Evolutionary conservation across 441 rosid species (phyloP).

Genomic region (Kokia cookei): DNA sequence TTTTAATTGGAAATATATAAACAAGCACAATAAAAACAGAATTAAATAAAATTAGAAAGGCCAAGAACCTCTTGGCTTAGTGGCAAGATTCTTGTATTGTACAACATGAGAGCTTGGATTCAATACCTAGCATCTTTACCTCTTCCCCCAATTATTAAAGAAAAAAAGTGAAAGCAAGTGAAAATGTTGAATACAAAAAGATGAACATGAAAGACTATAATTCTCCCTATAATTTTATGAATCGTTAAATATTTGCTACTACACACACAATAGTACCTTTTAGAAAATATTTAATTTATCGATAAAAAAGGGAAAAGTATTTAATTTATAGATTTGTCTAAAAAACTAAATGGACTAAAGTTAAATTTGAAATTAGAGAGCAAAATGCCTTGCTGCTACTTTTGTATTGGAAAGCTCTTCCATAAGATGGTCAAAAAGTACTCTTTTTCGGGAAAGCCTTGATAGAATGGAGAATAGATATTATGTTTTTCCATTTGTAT

Average conservation of each 20-base stretch:
- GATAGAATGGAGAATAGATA: not conserved
- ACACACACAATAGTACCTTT: not conserved
- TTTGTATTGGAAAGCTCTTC: not conserved
- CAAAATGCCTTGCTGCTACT: not conserved
- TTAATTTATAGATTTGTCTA: not conserved
- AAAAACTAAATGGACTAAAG: not conserved
- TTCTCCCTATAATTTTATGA: not conserved
- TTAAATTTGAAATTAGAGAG: not conserved
- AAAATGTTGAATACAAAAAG: not conserved
- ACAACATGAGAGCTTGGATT: no score
- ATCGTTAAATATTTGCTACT: not conserved
- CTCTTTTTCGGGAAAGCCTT: not conserved
- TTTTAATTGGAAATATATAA: not conserved
- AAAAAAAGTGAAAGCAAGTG: not conserved
- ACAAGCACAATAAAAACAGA: not conserved
- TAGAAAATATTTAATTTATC: not conserved
- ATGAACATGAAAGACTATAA: not conserved
- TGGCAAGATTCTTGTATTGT: no score
- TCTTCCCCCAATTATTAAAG: no score
- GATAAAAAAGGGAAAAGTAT: no score
- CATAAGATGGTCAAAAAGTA: not conserved
- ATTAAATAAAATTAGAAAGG: no score
- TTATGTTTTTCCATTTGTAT: not conserved
- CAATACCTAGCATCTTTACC: no score
- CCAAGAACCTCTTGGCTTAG: no score